These are phyloP conservation scores for Capsella rubella DNA, from an alignment of 441 rosid species.

Conservation along the genomic window DNA sequence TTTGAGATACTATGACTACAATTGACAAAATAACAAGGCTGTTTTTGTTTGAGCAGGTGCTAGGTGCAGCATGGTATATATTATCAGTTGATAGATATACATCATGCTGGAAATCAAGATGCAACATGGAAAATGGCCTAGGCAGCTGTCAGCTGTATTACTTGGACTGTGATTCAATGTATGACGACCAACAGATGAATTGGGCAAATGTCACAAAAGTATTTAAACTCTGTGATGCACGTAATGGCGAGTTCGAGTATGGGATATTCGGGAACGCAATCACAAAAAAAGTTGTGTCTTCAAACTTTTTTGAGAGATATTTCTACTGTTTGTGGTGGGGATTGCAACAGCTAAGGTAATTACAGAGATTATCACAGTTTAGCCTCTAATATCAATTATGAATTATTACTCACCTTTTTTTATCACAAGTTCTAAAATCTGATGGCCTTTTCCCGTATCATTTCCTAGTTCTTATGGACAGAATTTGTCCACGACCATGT, in stretches of 20 bases:
- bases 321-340: slow-evolving; percentile 99
- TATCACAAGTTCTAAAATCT: background rate
- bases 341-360: slow-evolving; percentile 87
- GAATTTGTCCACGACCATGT: slow-evolving; percentile 84
- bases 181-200: slow-evolving; percentile 40
- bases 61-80: slow-evolving; percentile 92
- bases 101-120: slow-evolving; percentile 74
- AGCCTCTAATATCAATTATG: background rate
- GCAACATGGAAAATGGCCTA: slow-evolving; percentile 55
- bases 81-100: slow-evolving; percentile 78
- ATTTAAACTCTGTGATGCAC: slow-evolving; percentile 68
- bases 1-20: background rate
- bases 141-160: slow-evolving; percentile 58
- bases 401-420: slow-evolving; percentile 8
- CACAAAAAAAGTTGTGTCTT: slow-evolving; percentile 66
- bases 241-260: slow-evolving; percentile 53
- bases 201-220: slow-evolving; percentile 78
- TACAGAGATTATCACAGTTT: slow-evolving; percentile 12
- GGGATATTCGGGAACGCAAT: slow-evolving; percentile 83
- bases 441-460: slow-evolving; percentile 38
- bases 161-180: slow-evolving; percentile 71
- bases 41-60: slow-evolving; percentile 55
- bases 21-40: too few relatives aligned
- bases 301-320: slow-evolving; percentile 68
- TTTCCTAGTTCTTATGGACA: slow-evolving; percentile 87